These are phyloP conservation scores for Pseudognaphalium luteoalbum DNA, from an alignment of 129 eudicot genomes.

Conservation along the genomic window DNA sequence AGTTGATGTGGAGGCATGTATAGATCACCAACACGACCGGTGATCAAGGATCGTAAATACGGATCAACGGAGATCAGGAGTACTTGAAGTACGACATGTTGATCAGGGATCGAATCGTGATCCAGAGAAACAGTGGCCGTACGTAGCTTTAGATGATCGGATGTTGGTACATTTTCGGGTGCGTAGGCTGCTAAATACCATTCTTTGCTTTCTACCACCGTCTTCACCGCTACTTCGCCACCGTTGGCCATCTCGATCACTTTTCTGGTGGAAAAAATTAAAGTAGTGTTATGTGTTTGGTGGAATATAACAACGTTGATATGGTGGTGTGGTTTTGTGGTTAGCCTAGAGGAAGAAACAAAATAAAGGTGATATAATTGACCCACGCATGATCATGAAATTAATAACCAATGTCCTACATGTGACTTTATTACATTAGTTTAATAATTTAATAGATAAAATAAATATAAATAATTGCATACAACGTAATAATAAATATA, in stretches of 20 bases:
- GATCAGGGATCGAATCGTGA: constrained; percentile 34
- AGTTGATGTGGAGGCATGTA: constrained; percentile 26
- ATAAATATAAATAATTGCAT: too few relatives aligned
- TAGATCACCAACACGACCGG: constrained; percentile 46
- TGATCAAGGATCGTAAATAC: constrained; percentile 38
- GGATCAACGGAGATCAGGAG: constrained; percentile 48
- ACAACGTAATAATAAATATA: too few relatives aligned
- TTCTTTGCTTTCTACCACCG: constrained; percentile 42
- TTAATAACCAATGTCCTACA: too few relatives aligned
- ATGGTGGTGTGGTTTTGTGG: not conserved
- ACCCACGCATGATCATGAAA: not conserved
- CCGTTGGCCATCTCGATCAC: constrained; percentile 18
- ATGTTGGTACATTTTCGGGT: constrained; percentile 41
- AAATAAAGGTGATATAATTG: not conserved
- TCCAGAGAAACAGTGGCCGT: constrained; percentile 21
- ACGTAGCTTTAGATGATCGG: constrained; percentile 49
- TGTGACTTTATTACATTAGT: too few relatives aligned
- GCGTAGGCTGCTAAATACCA: constrained; percentile 43
- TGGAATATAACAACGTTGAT: not conserved
- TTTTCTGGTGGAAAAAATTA: not conserved
- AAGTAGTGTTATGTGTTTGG: not conserved
- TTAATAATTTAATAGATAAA: too few relatives aligned
- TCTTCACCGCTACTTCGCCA: not conserved
- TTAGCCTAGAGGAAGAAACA: not conserved
- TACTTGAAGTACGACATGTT: constrained; percentile 38